Conservation (phyloP, 768 basidiomycete genomes). For the Scleroderma citrinum region DNA sequence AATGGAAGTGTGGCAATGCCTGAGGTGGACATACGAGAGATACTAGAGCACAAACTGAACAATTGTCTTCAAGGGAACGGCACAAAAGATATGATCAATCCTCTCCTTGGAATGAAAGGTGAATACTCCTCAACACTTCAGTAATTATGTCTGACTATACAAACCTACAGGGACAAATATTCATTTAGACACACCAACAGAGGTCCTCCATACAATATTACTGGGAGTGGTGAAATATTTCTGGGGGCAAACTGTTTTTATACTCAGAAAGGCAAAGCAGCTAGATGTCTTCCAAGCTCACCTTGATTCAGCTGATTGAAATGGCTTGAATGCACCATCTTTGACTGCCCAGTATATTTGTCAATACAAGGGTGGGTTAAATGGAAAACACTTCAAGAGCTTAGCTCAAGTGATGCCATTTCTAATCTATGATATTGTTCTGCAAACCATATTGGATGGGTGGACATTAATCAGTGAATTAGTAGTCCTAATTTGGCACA, state of each 20-base stretch:
- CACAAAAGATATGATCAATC: constrained; percentile 4
- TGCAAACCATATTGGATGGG: constrained; percentile 15
- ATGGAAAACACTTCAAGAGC: constrained; percentile 30
- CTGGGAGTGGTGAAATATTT: constrained; percentile 33
- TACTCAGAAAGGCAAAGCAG: constrained; percentile 18
- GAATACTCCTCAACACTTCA: neutral
- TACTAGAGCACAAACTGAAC: constrained; percentile 1
- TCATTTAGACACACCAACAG: constrained; percentile 27
- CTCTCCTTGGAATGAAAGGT: constrained; percentile 1
- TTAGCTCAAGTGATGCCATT: constrained; percentile 27
- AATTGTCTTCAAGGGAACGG: neutral
- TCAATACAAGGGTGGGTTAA: constrained; percentile 24
- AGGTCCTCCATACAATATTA: constrained; percentile 31
- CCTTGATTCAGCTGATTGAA: constrained; percentile 16
- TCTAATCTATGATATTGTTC: constrained; percentile 27
- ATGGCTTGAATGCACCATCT: constrained; percentile 22
- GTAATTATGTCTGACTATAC: constrained; percentile 10
- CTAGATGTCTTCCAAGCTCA: constrained; percentile 17
- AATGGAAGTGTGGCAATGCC: neutral
- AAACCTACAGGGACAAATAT: constrained; percentile 26
- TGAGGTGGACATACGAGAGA: neutral
- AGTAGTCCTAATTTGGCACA: constrained; percentile 36
- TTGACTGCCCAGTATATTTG: constrained; percentile 28
- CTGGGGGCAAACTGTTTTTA: constrained; percentile 18
- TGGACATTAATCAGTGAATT: constrained; percentile 32